These are phyloP conservation scores for Chaetomium globosum DNA, from an alignment of 2,329 filamentous ascomycete species.

Conservation along the genomic window DNA sequence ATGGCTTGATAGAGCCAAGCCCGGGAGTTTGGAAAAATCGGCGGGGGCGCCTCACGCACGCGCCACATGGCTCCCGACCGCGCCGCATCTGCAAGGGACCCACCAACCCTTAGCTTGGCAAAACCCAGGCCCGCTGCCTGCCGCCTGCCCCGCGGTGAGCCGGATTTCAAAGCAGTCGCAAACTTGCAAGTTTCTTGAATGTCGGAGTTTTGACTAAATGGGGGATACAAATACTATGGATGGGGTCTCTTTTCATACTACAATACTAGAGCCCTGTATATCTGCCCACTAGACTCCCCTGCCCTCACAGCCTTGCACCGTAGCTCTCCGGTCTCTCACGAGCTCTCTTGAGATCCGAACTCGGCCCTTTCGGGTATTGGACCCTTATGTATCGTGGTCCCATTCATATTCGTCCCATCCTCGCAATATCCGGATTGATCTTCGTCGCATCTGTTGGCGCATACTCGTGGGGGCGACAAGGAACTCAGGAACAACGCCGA, in stretches of 20 bases:
- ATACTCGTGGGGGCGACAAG: constrained; percentile 32
- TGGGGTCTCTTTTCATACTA: background rate
- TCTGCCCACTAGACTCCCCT: background rate
- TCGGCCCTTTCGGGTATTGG: background rate
- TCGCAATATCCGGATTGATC: constrained; percentile 32
- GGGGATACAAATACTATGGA: background rate
- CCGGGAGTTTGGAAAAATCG: constrained; percentile 25
- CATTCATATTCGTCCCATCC: constrained; percentile 28
- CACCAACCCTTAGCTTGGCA: background rate
- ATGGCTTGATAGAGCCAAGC: constrained; percentile 23
- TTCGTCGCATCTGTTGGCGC: constrained; percentile 35
- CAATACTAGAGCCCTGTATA: background rate
- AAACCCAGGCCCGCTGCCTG: background rate
- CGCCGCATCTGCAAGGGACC: constrained; percentile 3
- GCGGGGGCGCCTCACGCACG: constrained; percentile 22
- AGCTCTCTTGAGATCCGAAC: background rate
- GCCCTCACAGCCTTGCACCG: background rate
- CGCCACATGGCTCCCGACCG: constrained; percentile 16
- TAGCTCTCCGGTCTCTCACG: background rate
- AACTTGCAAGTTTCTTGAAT: background rate
- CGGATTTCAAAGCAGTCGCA: constrained; percentile 30
- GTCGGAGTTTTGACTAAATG: background rate
- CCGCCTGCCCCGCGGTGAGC: constrained; percentile 22
- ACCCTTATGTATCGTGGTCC: constrained; percentile 28
- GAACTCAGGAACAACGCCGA: constrained; percentile 22